These are phyloP conservation scores for Dimargaris xerosporica DNA, from an alignment of 192 early-diverging fungal species.

Conservation along the genomic window DNA sequence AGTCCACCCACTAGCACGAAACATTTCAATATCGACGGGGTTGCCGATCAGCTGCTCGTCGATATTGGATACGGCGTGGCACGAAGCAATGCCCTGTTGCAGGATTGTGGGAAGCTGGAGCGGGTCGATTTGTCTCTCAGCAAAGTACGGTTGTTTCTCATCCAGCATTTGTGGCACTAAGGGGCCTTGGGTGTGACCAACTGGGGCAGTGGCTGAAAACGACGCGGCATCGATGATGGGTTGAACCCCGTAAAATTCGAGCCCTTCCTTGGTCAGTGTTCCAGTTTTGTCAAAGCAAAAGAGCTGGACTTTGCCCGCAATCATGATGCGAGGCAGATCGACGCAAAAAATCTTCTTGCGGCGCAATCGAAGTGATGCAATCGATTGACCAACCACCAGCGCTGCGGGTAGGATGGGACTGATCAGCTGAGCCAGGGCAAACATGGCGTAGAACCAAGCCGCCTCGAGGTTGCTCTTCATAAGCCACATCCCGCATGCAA, in stretches of 20 bases:
- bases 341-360: slow-evolving; percentile 42
- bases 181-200: no score
- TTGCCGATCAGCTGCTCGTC: slow-evolving; percentile 47
- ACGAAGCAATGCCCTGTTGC: slow-evolving; percentile 35
- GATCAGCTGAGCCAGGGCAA: slow-evolving; percentile 46
- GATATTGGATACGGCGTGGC: slow-evolving; percentile 47
- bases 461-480: slow-evolving; percentile 30
- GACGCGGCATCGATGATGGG: not conserved
- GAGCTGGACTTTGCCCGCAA: slow-evolving; percentile 44
- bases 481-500: slow-evolving; percentile 26
- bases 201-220: not conserved
- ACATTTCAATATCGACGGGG: slow-evolving; percentile 66
- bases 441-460: slow-evolving; percentile 53
- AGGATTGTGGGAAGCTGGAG: slow-evolving; percentile 16
- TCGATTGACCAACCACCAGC: slow-evolving; percentile 42
- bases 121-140: slow-evolving; percentile 16
- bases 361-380: slow-evolving; percentile 32
- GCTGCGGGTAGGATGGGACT: slow-evolving; percentile 47
- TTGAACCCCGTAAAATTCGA: slow-evolving; percentile 36
- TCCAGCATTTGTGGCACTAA: no score
- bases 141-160: slow-evolving; percentile 15
- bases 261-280: slow-evolving; percentile 46
- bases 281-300: slow-evolving; percentile 54
- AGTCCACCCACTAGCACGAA: slow-evolving; percentile 41
- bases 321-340: slow-evolving; percentile 41